Evolutionary conservation across 2,329 filamentous ascomycete genomes (phyloP), one percentile per base, ranked within the genome.

Genomic region (Sporothrix dimorphospora): DNA sequence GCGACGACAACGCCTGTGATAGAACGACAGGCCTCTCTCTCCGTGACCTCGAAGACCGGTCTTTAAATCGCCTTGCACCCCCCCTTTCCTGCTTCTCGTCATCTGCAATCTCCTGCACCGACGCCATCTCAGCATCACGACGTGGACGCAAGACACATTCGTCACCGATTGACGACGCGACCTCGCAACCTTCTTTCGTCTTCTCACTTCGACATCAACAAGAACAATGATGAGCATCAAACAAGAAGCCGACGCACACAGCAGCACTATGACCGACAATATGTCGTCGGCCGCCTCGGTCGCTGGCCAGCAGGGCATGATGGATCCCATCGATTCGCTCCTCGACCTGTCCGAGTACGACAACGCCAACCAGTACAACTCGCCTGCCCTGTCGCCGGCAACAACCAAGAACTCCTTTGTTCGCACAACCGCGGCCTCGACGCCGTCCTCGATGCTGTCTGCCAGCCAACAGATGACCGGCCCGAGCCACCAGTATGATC

Each of bases 401-500:
- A 79, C 82, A 19, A 83, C 84, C 69, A 91, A 88, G 82, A 81
- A 83, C 45, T 81, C 85, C 42, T 88, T 89, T 76, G 77, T 81
- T 76, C 84, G 87, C 8, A 79, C 86, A 11, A 75, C 73, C 1
- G 70, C 72, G 7, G 74, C 73, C 1, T 73, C 85, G 71, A 85
- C 88, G 5, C 86, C 88, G n/a, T 82, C 85, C 4, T 82, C 84
- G 47, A 81, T 90, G 72, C 81, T 88, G 21, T 81, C 87, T 8
- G 82, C 85, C 71, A 81, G 78, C 34, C 87, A 91, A 74, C 86
- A 86, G 24, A 88, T 94, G 78, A 90, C 89, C 65, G 93, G 90
- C 47, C 95, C 96, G 9, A 97, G 94, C 81, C 94, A 98, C 83
- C 93, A 97, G 82, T 98, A 98, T 85, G 93, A 94, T 78, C 90